Evolutionary conservation across 257 asterid species (phyloP).

Genomic region (Solanum okadae): DNA sequence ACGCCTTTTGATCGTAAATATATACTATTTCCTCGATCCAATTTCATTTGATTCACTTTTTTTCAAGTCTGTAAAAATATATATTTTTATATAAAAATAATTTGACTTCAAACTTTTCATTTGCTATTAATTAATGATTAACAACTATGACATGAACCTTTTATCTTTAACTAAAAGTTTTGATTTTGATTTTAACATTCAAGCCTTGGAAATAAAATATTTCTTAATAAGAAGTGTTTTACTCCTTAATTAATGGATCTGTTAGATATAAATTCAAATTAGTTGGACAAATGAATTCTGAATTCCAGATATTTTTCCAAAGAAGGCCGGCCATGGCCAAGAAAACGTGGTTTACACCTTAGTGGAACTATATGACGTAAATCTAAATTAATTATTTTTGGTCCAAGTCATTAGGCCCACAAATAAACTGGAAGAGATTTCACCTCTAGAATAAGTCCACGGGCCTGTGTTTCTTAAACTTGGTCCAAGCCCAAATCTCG

Average conservation of each 20-base stretch:
- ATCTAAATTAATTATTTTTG: background rate
- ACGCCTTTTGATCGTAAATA: background rate
- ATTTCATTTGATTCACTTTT: background rate
- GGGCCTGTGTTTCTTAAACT: background rate
- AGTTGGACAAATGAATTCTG: background rate
- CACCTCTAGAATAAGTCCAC: background rate
- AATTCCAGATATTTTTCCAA: background rate
- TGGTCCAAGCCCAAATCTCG: background rate
- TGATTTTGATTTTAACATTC: background rate
- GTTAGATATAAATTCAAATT: background rate
- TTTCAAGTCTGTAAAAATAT: too few relatives aligned
- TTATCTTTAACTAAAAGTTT: background rate
- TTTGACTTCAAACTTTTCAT: too few relatives aligned
- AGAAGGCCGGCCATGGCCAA: background rate
- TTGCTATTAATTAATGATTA: too few relatives aligned
- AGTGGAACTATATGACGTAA: background rate
- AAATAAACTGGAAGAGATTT: background rate
- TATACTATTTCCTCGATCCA: too few relatives aligned
- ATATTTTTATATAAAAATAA: too few relatives aligned
- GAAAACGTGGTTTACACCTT: background rate
- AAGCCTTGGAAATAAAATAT: background rate
- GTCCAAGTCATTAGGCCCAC: background rate
- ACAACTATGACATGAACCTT: background rate
- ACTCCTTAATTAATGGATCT: background rate
- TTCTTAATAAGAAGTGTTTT: background rate